Conservation (phyloP, 1,284 basidiomycete genomes). For the Pascua sp. region DNA sequence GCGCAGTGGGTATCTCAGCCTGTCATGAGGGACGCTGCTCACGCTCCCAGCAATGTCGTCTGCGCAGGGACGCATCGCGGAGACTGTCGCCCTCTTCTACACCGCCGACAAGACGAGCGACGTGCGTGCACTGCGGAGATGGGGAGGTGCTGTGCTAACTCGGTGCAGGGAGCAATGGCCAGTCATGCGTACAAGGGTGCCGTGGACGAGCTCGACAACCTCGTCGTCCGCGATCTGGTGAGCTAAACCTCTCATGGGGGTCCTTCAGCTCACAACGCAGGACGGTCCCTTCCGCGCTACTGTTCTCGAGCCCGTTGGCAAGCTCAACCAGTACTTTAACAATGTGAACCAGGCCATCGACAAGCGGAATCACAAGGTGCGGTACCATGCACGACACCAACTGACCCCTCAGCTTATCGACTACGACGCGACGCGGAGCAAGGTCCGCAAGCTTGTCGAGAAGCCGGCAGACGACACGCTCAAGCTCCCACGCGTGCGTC, state of each 20-base stretch:
- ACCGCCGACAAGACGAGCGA: slow-evolving; percentile 78
- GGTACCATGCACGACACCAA: slow-evolving; percentile 7
- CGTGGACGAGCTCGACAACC: slow-evolving; percentile 87
- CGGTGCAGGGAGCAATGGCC: slow-evolving; percentile 76
- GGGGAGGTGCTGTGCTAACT: slow-evolving; percentile 2
- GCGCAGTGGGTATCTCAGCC: slow-evolving; percentile 59
- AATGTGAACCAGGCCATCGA: slow-evolving; percentile 88
- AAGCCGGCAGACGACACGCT: slow-evolving; percentile 92
- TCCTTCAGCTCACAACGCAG: slow-evolving; percentile 50
- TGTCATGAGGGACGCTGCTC: background rate
- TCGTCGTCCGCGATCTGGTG: slow-evolving; percentile 80
- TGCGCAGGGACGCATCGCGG: slow-evolving; percentile 88
- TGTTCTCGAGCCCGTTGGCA: slow-evolving; percentile 90
- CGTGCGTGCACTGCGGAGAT: slow-evolving; percentile 26
- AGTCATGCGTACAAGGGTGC: slow-evolving; percentile 94
- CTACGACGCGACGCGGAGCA: slow-evolving; percentile 88
- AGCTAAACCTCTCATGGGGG: slow-evolving; percentile 30
- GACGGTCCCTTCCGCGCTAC: slow-evolving; percentile 92
- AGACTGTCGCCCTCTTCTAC: slow-evolving; percentile 92
- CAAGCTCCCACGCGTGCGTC: slow-evolving; percentile 73
- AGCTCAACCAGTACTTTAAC: slow-evolving; percentile 93
- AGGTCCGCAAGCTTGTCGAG: slow-evolving; percentile 80
- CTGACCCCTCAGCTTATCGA: slow-evolving; percentile 61
- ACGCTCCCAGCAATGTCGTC: slow-evolving; percentile 72
- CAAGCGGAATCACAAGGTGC: slow-evolving; percentile 94